Base-by-base conservation (phyloP, 140 eudicot species). In the Stevia rebaudiana region DNA sequence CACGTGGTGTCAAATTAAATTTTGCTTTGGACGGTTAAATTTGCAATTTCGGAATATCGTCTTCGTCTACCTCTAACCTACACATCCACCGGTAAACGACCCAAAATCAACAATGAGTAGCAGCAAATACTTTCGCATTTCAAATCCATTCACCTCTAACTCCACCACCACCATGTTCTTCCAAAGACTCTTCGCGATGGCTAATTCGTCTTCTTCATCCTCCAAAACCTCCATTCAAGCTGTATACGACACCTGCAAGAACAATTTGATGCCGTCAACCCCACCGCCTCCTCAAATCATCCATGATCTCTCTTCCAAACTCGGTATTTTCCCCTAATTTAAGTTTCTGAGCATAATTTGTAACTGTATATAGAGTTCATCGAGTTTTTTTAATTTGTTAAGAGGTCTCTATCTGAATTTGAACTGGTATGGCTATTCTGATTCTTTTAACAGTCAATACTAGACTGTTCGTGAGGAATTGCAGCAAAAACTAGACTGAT, bases 221-320 rank as follows among this genome's bases (percentile, higher is more conserved):
- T 63, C 79, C 22, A 67, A 80, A 59, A 8, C 83, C 57, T 55
- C 92, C 7, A 75, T 91, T 50, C 98, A 87, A 77, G 72, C 83
- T 69, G 43, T 91, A 11, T 91, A 84, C 71, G 95, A 91, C 53
- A 73, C 86, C 36, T 84, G 96, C 78, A 87, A 78, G 68, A 79
- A 74, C 9, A 78, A 82, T 12, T 85, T 87, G 39, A 58, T 70
- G 36, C 85, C 82, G 23, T 67, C 79, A 23, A 53, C 63, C 70
- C 0, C 60, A 51, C 41, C 86, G 59, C 67, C 94, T 52, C 56
- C 88, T 67, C 79, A 53, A 62, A 30, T 80, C 70, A 52, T 85
- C 68, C 73, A 73, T 3, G 74, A 74, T 47, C 86, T 91, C 56
- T 68, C 82, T 72, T 77, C 92, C 43, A 56, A 82, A 23, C 75